Conservation (phyloP, 179 eudicot species). For the Amaranthus tricolor region DNA sequence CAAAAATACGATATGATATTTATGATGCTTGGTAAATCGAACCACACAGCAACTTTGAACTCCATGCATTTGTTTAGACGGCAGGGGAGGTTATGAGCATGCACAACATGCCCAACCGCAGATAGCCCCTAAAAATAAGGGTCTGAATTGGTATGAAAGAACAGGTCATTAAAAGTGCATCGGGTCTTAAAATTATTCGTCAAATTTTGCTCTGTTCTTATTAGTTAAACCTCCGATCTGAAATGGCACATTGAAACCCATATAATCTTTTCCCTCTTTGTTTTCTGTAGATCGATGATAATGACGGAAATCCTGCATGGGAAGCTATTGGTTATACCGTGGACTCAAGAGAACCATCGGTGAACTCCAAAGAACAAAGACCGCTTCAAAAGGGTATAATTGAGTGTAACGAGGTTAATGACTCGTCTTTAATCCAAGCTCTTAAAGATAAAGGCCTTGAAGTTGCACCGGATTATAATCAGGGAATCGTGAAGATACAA, state of each 20-base stretch:
- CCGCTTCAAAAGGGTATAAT: slow-evolving; percentile 63
- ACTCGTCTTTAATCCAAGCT: slow-evolving; percentile 41
- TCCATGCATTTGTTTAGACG: too few species aligned
- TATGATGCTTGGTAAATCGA: too few species aligned
- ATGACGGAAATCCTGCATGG: slow-evolving; percentile 61
- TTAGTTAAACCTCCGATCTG: not conserved
- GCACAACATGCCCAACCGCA: too few species aligned
- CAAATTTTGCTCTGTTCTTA: not conserved
- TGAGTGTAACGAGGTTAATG: slow-evolving; percentile 40
- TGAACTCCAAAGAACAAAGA: slow-evolving; percentile 29
- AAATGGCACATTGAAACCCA: not conserved
- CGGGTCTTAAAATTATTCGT: not conserved
- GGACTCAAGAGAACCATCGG: slow-evolving; percentile 27
- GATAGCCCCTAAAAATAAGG: too few species aligned
- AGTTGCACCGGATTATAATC: slow-evolving; percentile 39
- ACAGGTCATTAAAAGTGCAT: too few species aligned
- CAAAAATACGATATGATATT: too few species aligned
- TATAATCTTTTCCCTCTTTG: not conserved
- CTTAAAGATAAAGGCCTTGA: slow-evolving; percentile 51
- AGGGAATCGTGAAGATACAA: slow-evolving; percentile 34
- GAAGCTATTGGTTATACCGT: slow-evolving; percentile 67
- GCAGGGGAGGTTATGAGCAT: too few species aligned
- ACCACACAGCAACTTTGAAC: too few species aligned
- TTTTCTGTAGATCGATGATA: slow-evolving; percentile 56
- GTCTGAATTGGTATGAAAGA: too few species aligned